Conservation (phyloP, 2,329 filamentous ascomycete species). For the Verticillium dahliae region DNA sequence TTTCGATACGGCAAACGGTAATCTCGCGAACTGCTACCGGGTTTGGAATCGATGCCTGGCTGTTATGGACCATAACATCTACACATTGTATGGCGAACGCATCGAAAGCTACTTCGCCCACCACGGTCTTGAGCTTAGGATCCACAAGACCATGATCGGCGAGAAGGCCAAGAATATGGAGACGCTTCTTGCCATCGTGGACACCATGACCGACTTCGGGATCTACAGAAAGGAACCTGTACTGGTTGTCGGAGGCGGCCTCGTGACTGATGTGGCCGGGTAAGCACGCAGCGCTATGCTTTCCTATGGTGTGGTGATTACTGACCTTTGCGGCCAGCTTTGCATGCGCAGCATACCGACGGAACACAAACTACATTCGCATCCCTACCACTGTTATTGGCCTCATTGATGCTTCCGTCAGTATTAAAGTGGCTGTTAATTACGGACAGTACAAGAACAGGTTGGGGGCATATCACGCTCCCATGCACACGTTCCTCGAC, state of each 20-base stretch:
- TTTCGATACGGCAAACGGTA: slow-evolving; percentile 52
- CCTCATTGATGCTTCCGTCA: slow-evolving; percentile 68
- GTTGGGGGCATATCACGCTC: slow-evolving; percentile 66
- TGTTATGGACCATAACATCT: slow-evolving; percentile 67
- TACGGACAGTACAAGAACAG: slow-evolving; percentile 72
- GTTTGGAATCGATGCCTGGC: slow-evolving; percentile 60
- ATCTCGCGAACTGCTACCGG: slow-evolving; percentile 59
- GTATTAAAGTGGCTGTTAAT: slow-evolving; percentile 74
- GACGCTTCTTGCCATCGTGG: slow-evolving; percentile 61
- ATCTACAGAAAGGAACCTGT: slow-evolving; percentile 64
- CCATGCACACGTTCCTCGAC: slow-evolving; percentile 66
- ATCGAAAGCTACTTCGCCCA: slow-evolving; percentile 64
- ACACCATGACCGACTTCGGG: slow-evolving; percentile 69
- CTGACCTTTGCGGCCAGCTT: slow-evolving; percentile 36
- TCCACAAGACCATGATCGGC: slow-evolving; percentile 69
- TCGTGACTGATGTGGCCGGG: slow-evolving; percentile 66
- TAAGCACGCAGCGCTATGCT: neutral
- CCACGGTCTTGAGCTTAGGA: slow-evolving; percentile 52
- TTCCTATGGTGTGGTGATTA: no score
- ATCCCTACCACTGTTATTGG: slow-evolving; percentile 71
- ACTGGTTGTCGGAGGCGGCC: slow-evolving; percentile 59
- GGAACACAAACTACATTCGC: slow-evolving; percentile 68
- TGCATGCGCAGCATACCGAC: slow-evolving; percentile 64
- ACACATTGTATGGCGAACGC: slow-evolving; percentile 57
- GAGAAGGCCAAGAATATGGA: slow-evolving; percentile 71